These are phyloP conservation scores for Iberis amara DNA, from an alignment of 441 rosid genomes.

Conservation along the genomic window DNA sequence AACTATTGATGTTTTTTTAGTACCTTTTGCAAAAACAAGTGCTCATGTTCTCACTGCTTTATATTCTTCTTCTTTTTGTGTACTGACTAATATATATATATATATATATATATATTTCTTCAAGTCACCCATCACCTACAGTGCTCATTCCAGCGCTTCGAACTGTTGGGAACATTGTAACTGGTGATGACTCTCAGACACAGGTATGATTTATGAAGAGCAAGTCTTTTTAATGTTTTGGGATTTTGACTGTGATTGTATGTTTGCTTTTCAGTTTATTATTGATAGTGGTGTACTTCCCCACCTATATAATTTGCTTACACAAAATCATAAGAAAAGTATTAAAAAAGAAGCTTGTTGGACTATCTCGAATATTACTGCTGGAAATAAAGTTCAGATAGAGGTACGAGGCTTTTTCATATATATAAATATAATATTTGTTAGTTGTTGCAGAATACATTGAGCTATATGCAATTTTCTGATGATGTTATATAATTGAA, in stretches of 20 bases:
- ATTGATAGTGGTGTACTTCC: constrained; percentile 58
- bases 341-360: constrained; percentile 11
- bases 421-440: constrained; percentile 13
- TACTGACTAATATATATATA: constrained; percentile 24
- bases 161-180: constrained; percentile 47
- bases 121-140: constrained; percentile 45
- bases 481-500: constrained; percentile 15
- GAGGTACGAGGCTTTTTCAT: constrained; percentile 35
- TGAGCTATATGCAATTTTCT: background rate
- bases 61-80: background rate
- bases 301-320: constrained; percentile 43
- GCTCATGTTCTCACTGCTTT: constrained; percentile 3
- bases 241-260: constrained; percentile 6
- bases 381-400: constrained; percentile 31
- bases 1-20: constrained; percentile 1
- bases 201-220: constrained; percentile 32
- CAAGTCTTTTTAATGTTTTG: constrained; percentile 1
- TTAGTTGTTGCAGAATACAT: background rate
- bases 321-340: constrained; percentile 55
- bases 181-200: constrained; percentile 54
- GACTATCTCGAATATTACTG: too few relatives aligned
- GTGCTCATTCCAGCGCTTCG: constrained; percentile 56
- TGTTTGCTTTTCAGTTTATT: constrained; percentile 47
- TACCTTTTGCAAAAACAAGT: background rate
- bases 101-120: constrained; percentile 15